Base-by-base conservation (phyloP, 2,329 filamentous ascomycete genomes). In the Calonectria honghensis region DNA sequence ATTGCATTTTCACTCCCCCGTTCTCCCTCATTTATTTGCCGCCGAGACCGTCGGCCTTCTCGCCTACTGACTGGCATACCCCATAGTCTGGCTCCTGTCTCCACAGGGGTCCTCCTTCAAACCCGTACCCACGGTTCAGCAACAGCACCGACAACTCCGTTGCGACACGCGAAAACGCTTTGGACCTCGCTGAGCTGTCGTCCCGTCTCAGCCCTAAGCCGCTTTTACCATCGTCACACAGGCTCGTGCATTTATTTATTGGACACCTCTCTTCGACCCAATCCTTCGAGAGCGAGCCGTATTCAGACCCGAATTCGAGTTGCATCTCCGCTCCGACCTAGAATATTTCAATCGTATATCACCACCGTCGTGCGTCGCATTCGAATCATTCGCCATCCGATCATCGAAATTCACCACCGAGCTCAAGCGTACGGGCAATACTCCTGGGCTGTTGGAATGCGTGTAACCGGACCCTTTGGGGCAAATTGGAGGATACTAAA, bases 101-200 rank as follows among this genome's bases (percentile, higher is more conserved):
- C 79, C 79, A 81, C 79, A 79, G 76, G 78, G 73, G 66, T 76
- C 79, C 76, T 77, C 77, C 73, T 69, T 70, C 72, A 65, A 75
- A 66, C 64, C 41, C 73, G 70, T 68, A 65, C 66, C 69, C 75
- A 50, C 75, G 52, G 51, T 31, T 68, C 39, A 35, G 65, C 51
- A 32, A 65, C 69, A 51, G 68, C 70, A 35, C 72, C 65, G 61
- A 76, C 45, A 75, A n/a, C 39, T 71, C 65, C 45, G 31, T 69
- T 66, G 64, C 66, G 48, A 70, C 70, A 54, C 45, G 70, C 70
- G 50, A 68, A 70, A 32, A 45, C 70, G 54, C 50, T 37, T 68
- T 74, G 61, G 70, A 64, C 71, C 20, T 70, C 74, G 59, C 71
- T 64, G 61, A 67, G 48, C 37, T 35, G 20, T 65, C 20, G 68